These are phyloP conservation scores for Penicillium cosmopolitanum DNA, from an alignment of 495 filamentous ascomycete species.

Conservation along the genomic window DNA sequence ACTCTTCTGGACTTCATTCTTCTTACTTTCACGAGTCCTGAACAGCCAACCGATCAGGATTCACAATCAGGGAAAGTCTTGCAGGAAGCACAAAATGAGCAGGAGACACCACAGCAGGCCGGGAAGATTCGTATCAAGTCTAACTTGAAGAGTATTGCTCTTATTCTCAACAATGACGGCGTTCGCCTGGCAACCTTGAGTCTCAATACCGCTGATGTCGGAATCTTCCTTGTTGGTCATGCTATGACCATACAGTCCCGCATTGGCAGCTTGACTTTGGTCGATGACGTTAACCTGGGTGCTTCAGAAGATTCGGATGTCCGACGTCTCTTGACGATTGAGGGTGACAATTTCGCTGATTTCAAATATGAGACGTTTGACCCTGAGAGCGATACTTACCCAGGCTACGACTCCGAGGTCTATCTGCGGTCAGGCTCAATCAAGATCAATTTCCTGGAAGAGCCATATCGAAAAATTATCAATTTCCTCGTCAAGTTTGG, in stretches of 20 bases:
- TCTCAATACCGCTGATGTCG: constrained; percentile 87
- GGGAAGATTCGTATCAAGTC: constrained; percentile 83
- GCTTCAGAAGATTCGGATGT: constrained; percentile 78
- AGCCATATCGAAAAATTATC: constrained; percentile 97
- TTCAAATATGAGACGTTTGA: constrained; percentile 98
- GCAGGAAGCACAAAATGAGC: constrained; percentile 44
- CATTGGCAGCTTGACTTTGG: constrained; percentile 81
- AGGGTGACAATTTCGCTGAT: constrained; percentile 95
- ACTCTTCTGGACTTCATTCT: constrained; percentile 96
- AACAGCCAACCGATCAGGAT: constrained; percentile 42
- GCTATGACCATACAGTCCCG: constrained; percentile 84
- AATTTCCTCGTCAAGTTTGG: constrained; percentile 98
- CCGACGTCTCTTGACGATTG: constrained; percentile 86
- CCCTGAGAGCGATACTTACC: constrained; percentile 70
- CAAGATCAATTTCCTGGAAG: constrained; percentile 93
- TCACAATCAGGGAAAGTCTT: constrained; percentile 48
- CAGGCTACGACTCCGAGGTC: constrained; percentile 93
- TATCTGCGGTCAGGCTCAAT: constrained; percentile 89
- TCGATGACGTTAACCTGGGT: constrained; percentile 95
- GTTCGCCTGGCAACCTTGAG: constrained; percentile 91
- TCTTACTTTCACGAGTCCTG: constrained; percentile 85
- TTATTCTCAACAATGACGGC: constrained; percentile 98
- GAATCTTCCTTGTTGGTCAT: constrained; percentile 81
- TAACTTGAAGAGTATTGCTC: constrained; percentile 85
- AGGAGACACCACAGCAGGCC: constrained; percentile 42